Evolutionary conservation across 805 yeast genomes (phyloP), one percentile per base, ranked within the genome.

Genomic region (Wickerhamomyces ciferrii): DNA sequence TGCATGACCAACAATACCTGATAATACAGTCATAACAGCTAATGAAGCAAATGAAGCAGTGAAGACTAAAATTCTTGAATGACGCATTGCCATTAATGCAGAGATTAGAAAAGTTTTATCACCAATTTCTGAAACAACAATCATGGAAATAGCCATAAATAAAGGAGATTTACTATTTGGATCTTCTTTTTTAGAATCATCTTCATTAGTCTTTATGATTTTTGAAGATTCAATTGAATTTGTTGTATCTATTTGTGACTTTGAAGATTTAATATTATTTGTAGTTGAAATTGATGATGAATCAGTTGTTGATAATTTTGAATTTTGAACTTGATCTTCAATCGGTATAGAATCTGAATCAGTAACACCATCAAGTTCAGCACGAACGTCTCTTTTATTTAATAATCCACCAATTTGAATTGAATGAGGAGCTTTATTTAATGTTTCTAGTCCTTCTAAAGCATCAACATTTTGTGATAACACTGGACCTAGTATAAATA

Each of bases 41-140:
- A 94, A 75, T 2, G 98, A 89, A 14, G 85, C 63, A 53, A 89
- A 88, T 4, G 96, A 94, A 15, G 97, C 83, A 9, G 88, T 72
- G 63, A 94, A 92, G n/a, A 94, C 98, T 41, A 88, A 74, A 59
- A 77, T 58, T 58, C 95, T 77, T 18, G 91, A 79, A 66, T 90
- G 84, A 62, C 88, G 87, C 98, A 94, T 94, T 27, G 98, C 96
- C 97, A 94, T 91, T 53, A 94, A 74, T 2, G 97, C 98, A 32
- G 99, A 97, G 57, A 94, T 89, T 53, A 94, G 75, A 62, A 94
- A 94, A 0, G 99, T 94, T 70, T 94, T 94, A 66, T 94, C 99
- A 49, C 99, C 99, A 48, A 94, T 84, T 66, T 94, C 99, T 25
- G 96, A 87, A n/a, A 90, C 87, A 29, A 87, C 69, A 60, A 94